Conservation (phyloP, 257 asterid genomes). For the Henckelia pumila region DNA sequence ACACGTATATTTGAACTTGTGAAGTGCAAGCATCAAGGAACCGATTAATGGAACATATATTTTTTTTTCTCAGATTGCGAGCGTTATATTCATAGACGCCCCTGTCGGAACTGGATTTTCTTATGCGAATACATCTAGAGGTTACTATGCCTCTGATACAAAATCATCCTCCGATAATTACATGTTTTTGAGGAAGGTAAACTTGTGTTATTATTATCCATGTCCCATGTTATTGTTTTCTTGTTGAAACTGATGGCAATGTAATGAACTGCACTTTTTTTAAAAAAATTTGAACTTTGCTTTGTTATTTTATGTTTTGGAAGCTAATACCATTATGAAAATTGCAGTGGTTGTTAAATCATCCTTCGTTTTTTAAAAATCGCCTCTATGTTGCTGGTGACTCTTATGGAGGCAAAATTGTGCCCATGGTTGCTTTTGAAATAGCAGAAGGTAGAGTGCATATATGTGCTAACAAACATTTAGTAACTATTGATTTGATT, state of each 20-base stretch:
- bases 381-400: slow-evolving; percentile 48
- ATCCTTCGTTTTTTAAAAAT: slow-evolving; percentile 38
- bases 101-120: slow-evolving; percentile 38
- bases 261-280: background rate
- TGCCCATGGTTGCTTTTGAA: slow-evolving; percentile 37
- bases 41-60: background rate
- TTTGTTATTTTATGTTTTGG: no score
- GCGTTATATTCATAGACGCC: slow-evolving; percentile 29
- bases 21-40: background rate
- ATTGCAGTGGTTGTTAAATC: slow-evolving; percentile 54
- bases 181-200: slow-evolving; percentile 25
- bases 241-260: background rate
- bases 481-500: background rate
- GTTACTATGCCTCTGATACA: slow-evolving; percentile 20
- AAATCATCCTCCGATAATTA: background rate
- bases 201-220: background rate
- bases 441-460: slow-evolving; percentile 26
- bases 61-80: slow-evolving; percentile 19
- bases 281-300: no score
- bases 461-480: background rate
- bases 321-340: background rate
- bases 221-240: background rate
- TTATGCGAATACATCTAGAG: slow-evolving; percentile 12
- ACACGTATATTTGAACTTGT: background rate
- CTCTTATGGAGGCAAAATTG: slow-evolving; percentile 50